Evolutionary conservation across 257 asterid genomes (phyloP), one percentile per base, ranked within the genome.

Genomic region (Nicotiana benthamiana): DNA sequence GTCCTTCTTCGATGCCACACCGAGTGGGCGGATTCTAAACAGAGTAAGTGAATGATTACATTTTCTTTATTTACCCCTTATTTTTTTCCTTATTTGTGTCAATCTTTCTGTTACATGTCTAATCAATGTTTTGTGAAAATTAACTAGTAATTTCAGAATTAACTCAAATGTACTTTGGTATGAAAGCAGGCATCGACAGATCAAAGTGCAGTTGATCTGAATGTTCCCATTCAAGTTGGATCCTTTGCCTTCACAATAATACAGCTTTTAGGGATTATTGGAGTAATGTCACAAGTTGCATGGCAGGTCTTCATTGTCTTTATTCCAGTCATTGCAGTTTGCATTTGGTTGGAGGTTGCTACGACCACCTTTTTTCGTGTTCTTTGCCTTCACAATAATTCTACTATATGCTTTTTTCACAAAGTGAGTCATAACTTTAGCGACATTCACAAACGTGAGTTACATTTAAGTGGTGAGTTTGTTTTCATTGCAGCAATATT

Each of bases 1-100:
- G 98, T 92, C 99, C 80, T 95, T 93, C 89, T 95, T 95, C 27
- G 99, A 95, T 83, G 87, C 98, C 80, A 95, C 99, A n/a, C 99
- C 99, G 17, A 92, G 97, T 80, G 99, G 99, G 30, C 90, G 99
- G 78, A 89, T 95, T 68, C 93, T 95, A 59, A 93, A 87, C 79
- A 89, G 98, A 43, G 98, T 95, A 88, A 56, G 97, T 52, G 66
- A 84, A 22, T 18, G 81, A n/a, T 46, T 3, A 34, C 4, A 24
- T 76, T 62, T 28, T 48, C 0, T 53, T 34, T 46, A 24, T 59
- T 24, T 48, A 7, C 4, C 40, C 3, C 36, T 12, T 43, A n/a
- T 62, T 30, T 30, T 30, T 30, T 30, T 15, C 27, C 13, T 28
- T 28, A 28, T 64, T 64, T 2, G n/a, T 64, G 22, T 64, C 72